A percentile compares a stretch with the other conserved stretches of the same genome.
These are phyloP conservation scores for Aspergillus fischeri DNA, from an alignment of 2,329 filamentous ascomycete species.

Conservation along the genomic window DNA sequence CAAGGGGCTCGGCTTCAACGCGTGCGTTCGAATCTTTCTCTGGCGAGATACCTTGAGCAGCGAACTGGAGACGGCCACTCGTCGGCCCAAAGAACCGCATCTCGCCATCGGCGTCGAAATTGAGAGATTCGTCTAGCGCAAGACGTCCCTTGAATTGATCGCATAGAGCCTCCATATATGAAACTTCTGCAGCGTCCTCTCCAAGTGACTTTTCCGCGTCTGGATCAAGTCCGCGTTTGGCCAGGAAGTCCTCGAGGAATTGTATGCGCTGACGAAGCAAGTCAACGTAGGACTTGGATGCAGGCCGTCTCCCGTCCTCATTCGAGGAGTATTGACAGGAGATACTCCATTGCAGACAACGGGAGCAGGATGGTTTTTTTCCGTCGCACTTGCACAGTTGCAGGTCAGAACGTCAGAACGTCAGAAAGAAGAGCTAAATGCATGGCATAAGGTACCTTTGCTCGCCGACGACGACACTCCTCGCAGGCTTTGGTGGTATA, in stretches of 20 bases:
- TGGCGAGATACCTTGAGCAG: conserved; percentile 8
- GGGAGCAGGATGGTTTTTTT: conserved; percentile 26
- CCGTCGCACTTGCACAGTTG: conserved; percentile 36
- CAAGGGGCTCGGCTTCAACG: no score
- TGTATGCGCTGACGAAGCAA: conserved; percentile 31
- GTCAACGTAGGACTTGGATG: conserved; percentile 33
- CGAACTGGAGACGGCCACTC: conserved; percentile 34
- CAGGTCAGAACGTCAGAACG: no score
- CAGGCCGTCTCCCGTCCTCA: conserved; percentile 33
- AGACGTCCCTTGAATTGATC: conserved; percentile 29
- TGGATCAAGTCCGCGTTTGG: conserved; percentile 27
- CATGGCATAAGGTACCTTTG: conserved; percentile 26
- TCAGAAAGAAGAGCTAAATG: background rate
- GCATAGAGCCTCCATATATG: conserved; percentile 16
- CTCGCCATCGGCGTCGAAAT: conserved; percentile 35
- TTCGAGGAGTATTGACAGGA: conserved; percentile 28
- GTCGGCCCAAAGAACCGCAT: conserved; percentile 35
- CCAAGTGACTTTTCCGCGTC: conserved; percentile 17
- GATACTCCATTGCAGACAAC: conserved; percentile 27
- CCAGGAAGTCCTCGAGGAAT: conserved; percentile 27
- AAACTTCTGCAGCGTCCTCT: background rate
- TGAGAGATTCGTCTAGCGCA: conserved; percentile 33
- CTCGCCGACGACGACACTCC: conserved; percentile 34
- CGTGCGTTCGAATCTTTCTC: background rate
- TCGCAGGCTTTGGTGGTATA: conserved; percentile 34